These are phyloP conservation scores for Seiridium unicorne DNA, from an alignment of 2,329 filamentous ascomycete genomes.

Conservation along the genomic window DNA sequence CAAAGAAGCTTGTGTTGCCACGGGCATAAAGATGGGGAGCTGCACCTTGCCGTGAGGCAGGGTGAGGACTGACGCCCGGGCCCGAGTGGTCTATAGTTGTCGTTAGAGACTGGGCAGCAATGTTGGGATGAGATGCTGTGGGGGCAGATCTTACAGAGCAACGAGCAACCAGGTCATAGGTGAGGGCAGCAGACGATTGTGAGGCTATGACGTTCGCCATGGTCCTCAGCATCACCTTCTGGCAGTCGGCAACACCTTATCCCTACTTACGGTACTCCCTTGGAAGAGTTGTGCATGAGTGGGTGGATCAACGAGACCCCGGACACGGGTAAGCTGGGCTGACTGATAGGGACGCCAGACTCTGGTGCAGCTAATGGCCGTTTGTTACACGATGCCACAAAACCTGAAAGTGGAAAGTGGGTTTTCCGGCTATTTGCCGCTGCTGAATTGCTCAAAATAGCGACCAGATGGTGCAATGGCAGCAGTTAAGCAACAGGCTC, in stretches of 20 bases:
- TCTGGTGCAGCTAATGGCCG: background rate
- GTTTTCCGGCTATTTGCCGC: background rate
- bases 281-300: background rate
- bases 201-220: slow-evolving; percentile 51
- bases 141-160: slow-evolving; percentile 67
- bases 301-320: slow-evolving; percentile 2
- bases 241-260: background rate
- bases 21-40: slow-evolving; percentile 96
- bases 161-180: slow-evolving; percentile 72
- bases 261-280: background rate
- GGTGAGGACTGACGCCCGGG: slow-evolving; percentile 81
- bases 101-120: slow-evolving; percentile 1
- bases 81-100: slow-evolving; percentile 76
- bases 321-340: background rate
- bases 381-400: background rate
- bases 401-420: background rate
- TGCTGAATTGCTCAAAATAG: background rate
- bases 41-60: slow-evolving; percentile 90
- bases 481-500: background rate
- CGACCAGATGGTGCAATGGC: background rate
- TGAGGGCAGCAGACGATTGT: slow-evolving; percentile 62
- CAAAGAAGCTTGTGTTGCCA: slow-evolving; percentile 92
- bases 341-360: background rate
- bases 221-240: slow-evolving; percentile 27
- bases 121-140: background rate